Conservation (phyloP, 192 early-diverging fungal species). For the Gigaspora rosea region DNA sequence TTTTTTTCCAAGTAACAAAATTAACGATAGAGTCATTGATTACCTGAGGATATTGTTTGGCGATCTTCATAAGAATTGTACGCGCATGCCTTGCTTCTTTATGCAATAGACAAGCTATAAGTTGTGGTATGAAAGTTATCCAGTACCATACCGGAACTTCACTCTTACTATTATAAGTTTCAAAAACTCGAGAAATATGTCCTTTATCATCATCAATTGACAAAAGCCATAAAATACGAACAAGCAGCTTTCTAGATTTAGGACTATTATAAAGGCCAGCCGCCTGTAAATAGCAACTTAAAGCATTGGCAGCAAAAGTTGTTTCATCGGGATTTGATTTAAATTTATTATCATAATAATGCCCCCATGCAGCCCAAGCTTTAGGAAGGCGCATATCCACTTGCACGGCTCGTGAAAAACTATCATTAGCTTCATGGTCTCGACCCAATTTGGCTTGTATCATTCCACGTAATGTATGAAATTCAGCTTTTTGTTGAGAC, state of each 20-base stretch:
- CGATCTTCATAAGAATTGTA: slow-evolving; percentile 87
- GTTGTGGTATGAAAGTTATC: slow-evolving; percentile 97
- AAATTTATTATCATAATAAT: slow-evolving; percentile 93
- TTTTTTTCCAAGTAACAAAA: not conserved
- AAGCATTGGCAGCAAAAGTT: slow-evolving; percentile 81
- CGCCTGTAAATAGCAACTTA: slow-evolving; percentile 96
- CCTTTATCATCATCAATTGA: slow-evolving; percentile 79
- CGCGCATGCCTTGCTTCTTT: slow-evolving; percentile 83
- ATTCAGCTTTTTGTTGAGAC: slow-evolving; percentile 91
- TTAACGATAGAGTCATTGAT: slow-evolving; percentile 1
- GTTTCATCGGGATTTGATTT: slow-evolving; percentile 81
- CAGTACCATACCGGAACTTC: slow-evolving; percentile 96
- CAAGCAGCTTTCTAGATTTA: slow-evolving; percentile 86
- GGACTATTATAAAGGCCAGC: slow-evolving; percentile 84
- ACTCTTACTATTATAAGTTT: slow-evolving; percentile 74
- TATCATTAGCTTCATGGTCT: slow-evolving; percentile 84
- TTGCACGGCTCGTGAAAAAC: slow-evolving; percentile 89
- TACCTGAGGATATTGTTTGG: slow-evolving; percentile 90
- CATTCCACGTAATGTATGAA: slow-evolving; percentile 94
- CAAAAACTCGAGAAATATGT: slow-evolving; percentile 77
- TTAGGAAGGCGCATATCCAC: slow-evolving; percentile 86
- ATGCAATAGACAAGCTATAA: slow-evolving; percentile 75
- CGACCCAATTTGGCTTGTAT: slow-evolving; percentile 88
- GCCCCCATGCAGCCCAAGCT: slow-evolving; percentile 96
- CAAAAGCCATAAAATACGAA: slow-evolving; percentile 93